These are phyloP conservation scores for Laetiporus sulphureus DNA, from an alignment of 1,284 basidiomycete species.

Conservation along the genomic window DNA sequence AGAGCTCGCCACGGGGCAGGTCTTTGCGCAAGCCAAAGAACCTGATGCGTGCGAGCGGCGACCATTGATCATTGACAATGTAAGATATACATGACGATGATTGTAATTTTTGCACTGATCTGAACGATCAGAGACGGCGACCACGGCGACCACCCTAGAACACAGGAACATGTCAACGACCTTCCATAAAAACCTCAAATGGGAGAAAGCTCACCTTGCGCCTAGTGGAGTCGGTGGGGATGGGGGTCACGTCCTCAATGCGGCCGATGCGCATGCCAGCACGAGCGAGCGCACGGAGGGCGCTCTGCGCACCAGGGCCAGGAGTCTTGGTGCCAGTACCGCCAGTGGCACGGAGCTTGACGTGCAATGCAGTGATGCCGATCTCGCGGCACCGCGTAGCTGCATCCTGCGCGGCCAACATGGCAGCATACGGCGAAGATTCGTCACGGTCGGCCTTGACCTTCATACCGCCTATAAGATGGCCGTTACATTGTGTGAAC, in stretches of 20 bases:
- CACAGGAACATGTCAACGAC: conserved; percentile 8
- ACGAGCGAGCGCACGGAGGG: conserved; percentile 96
- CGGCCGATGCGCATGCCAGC: conserved; percentile 98
- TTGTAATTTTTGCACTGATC: conserved; percentile 19
- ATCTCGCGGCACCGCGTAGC: conserved; percentile 97
- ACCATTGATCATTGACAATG: conserved; percentile 43
- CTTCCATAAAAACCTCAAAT: conserved; percentile 1
- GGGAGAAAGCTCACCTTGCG: conserved; percentile 64
- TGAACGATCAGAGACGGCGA: conserved; percentile 79
- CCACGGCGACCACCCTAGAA: conserved; percentile 97
- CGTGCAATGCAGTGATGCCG: conserved; percentile 95
- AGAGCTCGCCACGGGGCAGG: conserved; percentile 82
- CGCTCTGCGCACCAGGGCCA: conserved; percentile 96
- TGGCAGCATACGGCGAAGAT: conserved; percentile 98
- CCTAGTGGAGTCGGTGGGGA: conserved; percentile 95
- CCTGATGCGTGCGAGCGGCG: conserved; percentile 79
- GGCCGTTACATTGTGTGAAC: not conserved
- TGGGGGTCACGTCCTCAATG: conserved; percentile 96
- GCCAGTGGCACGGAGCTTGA: conserved; percentile 98
- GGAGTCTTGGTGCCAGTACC: conserved; percentile 99
- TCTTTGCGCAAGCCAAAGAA: conserved; percentile 29
- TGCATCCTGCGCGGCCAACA: conserved; percentile 98
- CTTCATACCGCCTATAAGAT: conserved; percentile 86
- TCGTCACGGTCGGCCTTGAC: conserved; percentile 99
- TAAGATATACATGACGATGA: conserved; percentile 31